phyloP scores from a whole-genome alignment of 1,284 basidiomycete genomes.

The Pyrrhoderma noxium region DNA sequence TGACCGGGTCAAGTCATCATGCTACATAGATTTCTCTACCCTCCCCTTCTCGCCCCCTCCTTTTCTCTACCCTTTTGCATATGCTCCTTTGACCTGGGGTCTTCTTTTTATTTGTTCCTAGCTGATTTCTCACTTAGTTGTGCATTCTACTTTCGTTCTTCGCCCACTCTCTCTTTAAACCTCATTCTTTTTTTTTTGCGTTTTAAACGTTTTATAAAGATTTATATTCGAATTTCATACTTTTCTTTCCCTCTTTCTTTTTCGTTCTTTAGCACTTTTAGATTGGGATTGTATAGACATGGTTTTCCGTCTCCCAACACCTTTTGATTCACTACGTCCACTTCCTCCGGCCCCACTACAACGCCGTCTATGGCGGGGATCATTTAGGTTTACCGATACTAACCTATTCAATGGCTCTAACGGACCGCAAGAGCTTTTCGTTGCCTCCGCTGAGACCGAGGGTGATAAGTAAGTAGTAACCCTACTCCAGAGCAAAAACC shows the following conservation, averaged over 20 bases:
- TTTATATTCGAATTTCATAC: not conserved
- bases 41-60: no score
- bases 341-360: slow-evolving; percentile 32
- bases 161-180: not conserved
- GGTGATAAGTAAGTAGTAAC: slow-evolving; percentile 44
- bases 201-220: not conserved
- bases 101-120: no score
- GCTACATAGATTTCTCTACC: no score
- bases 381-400: slow-evolving; percentile 41
- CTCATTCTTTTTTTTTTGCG: not conserved
- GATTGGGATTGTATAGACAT: slow-evolving; percentile 25
- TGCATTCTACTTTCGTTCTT: not conserved
- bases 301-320: slow-evolving; percentile 55
- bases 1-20: no score
- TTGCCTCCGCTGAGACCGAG: slow-evolving; percentile 58
- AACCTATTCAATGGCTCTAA: slow-evolving; percentile 32
- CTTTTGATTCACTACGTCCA: slow-evolving; percentile 50
- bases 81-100: no score
- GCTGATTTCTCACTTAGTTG: no score
- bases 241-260: no score
- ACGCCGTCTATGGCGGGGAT: slow-evolving; percentile 46
- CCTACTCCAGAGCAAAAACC: slow-evolving; percentile 8
- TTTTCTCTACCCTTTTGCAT: no score
- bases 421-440: slow-evolving; percentile 31
- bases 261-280: no score